phyloP scores from a whole-genome alignment of 805 yeast genomes.

The Middelhovenomyces tepae region DNA sequence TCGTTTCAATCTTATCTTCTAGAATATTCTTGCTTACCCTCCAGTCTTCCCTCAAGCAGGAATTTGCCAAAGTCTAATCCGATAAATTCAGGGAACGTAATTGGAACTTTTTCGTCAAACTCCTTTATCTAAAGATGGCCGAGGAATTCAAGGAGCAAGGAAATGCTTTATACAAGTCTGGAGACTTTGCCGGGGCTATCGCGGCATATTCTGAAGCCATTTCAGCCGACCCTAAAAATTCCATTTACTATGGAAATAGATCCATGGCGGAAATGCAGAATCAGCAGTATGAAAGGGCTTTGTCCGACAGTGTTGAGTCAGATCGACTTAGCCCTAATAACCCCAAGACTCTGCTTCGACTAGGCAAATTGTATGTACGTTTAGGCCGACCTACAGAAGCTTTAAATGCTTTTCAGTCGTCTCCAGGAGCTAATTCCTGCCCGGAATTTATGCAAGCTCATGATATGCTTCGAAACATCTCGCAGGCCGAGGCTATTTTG shows the following conservation, averaged over 20 bases:
- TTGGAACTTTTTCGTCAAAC: too few species aligned
- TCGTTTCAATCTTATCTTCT: too few species aligned
- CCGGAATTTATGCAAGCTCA: conserved; percentile 18
- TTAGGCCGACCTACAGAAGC: conserved; percentile 31
- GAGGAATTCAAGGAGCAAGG: conserved; percentile 29
- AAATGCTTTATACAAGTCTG: conserved; percentile 29
- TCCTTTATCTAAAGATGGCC: conserved; percentile 14
- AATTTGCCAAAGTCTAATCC: too few species aligned
- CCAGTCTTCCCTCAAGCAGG: too few species aligned
- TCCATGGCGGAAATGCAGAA: conserved; percentile 31
- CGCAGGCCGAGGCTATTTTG: conserved; percentile 25
- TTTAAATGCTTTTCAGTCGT: conserved; percentile 18
- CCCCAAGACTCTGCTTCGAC: conserved; percentile 27
- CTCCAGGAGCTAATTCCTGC: conserved; percentile 16
- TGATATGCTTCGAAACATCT: conserved; percentile 30
- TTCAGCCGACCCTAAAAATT: conserved; percentile 27
- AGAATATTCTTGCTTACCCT: too few species aligned
- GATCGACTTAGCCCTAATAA: conserved; percentile 24
- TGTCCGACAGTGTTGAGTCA: conserved; percentile 27
- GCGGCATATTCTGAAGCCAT: conserved; percentile 29
- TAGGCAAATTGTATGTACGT: conserved; percentile 28
- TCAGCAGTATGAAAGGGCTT: conserved; percentile 26
- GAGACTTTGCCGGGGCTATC: conserved; percentile 26
- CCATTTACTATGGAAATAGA: conserved; percentile 32
- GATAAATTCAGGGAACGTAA: too few species aligned